phyloP scores from a whole-genome alignment of 169 alveolate genomes.

The Cryptosporidium baileyi region DNA sequence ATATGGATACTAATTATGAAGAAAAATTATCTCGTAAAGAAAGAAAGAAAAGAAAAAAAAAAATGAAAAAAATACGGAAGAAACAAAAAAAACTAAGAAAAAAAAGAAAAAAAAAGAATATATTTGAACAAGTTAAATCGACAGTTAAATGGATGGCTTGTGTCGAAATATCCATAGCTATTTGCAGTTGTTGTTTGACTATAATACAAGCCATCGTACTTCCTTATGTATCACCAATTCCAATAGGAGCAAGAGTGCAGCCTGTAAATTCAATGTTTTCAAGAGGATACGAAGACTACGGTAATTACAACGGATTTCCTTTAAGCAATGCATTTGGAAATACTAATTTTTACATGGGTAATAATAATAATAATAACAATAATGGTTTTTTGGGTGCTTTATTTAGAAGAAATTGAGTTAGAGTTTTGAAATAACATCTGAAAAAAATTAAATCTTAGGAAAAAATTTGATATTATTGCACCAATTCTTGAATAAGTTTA shows the following conservation, averaged over 20 bases:
- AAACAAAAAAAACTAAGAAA: constrained; percentile 4
- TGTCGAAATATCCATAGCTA: constrained; percentile 36
- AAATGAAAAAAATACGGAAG: neutral
- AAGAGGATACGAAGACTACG: constrained; percentile 53
- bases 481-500: too few relatives aligned
- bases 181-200: constrained; percentile 48
- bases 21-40: neutral
- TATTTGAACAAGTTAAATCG: constrained; percentile 22
- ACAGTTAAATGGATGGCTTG: constrained; percentile 63
- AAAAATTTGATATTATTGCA: neutral
- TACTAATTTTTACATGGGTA: neutral
- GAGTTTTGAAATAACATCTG: neutral
- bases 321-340: too few relatives aligned
- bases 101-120: constrained; percentile 9
- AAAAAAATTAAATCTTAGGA: neutral
- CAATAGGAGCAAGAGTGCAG: constrained; percentile 46
- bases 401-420: too few relatives aligned
- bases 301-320: neutral
- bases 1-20: neutral
- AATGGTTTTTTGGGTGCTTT: neutral
- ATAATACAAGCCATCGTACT: constrained; percentile 13
- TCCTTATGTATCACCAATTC: constrained; percentile 40
- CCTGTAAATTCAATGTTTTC: neutral
- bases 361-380: neutral
- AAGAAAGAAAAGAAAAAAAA: constrained; percentile 13